These are phyloP conservation scores for Populus trichocarpa DNA, from an alignment of 441 rosid genomes.

Conservation along the genomic window DNA sequence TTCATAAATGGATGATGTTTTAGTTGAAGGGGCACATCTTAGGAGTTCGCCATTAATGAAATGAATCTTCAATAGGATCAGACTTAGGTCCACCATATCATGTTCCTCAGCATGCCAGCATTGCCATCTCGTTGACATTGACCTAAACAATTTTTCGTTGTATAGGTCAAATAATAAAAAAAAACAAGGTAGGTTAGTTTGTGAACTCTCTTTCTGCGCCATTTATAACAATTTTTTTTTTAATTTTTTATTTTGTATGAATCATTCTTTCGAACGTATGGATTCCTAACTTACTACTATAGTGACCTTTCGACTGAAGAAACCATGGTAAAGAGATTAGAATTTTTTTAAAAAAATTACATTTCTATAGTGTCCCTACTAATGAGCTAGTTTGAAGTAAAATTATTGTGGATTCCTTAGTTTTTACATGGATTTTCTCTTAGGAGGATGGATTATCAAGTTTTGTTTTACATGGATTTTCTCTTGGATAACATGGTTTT, in stretches of 20 bases:
- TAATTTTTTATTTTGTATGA: too few species aligned
- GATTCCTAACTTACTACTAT: neutral
- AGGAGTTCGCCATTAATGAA: neutral
- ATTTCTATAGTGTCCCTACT: neutral
- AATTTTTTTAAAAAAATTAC: too few species aligned
- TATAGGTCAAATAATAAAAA: neutral
- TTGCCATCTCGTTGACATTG: conserved; percentile 5
- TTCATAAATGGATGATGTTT: neutral
- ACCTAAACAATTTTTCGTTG: neutral
- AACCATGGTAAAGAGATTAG: too few species aligned
- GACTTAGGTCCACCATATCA: conserved; percentile 7
- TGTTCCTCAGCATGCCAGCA: neutral
- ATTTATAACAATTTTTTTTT: too few species aligned
- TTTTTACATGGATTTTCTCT: neutral
- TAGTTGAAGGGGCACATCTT: neutral
- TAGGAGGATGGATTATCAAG: too few species aligned
- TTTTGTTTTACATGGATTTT: neutral
- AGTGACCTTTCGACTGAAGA: too few species aligned
- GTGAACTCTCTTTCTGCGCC: neutral
- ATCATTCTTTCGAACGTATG: too few species aligned
- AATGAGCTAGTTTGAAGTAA: neutral
- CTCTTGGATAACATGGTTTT: too few species aligned
- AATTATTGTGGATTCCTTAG: too few species aligned
- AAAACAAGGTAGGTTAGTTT: neutral
- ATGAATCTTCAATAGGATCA: neutral